Percentiles rank a stretch among this genome's conserved stretches.
phyloP scores from a whole-genome alignment of 768 basidiomycete species.

The Candolleomyces aberdarensis region DNA sequence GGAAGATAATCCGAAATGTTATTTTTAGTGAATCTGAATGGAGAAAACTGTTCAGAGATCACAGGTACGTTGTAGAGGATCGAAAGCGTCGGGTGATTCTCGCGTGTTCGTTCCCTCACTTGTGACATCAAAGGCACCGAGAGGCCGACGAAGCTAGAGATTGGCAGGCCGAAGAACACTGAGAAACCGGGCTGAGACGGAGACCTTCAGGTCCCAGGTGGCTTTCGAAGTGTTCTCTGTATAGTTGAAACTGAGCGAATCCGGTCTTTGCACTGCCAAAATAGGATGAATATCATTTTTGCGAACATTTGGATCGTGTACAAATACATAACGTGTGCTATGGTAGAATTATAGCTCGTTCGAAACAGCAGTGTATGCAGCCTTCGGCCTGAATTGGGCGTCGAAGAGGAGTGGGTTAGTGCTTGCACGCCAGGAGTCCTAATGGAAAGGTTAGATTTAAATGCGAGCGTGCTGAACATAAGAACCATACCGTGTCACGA shows the following conservation, averaged over 20 bases:
- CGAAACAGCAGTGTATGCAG: conserved; percentile 20
- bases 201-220: not conserved
- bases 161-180: not conserved
- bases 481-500: conserved; percentile 34
- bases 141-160: not conserved
- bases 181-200: not conserved
- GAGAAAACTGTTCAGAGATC: not conserved
- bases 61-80: not conserved
- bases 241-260: not conserved
- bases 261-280: not conserved
- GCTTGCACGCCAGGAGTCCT: conserved; percentile 28
- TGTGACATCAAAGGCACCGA: not conserved
- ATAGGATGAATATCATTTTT: not conserved
- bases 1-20: not conserved
- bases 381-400: conserved; percentile 22
- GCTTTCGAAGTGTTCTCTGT: not conserved
- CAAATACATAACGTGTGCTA: not conserved
- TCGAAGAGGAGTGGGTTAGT: conserved; percentile 22
- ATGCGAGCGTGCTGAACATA: not conserved
- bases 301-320: not conserved
- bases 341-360: not conserved
- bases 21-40: not conserved
- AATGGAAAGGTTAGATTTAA: not conserved
- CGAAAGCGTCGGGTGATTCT: conserved; percentile 2
- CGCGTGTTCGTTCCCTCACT: not conserved